Percentiles rank a stretch among this genome's conserved stretches.
These are phyloP conservation scores for Cicer judaicum DNA, from an alignment of 306 rosid genomes.

Conservation along the genomic window DNA sequence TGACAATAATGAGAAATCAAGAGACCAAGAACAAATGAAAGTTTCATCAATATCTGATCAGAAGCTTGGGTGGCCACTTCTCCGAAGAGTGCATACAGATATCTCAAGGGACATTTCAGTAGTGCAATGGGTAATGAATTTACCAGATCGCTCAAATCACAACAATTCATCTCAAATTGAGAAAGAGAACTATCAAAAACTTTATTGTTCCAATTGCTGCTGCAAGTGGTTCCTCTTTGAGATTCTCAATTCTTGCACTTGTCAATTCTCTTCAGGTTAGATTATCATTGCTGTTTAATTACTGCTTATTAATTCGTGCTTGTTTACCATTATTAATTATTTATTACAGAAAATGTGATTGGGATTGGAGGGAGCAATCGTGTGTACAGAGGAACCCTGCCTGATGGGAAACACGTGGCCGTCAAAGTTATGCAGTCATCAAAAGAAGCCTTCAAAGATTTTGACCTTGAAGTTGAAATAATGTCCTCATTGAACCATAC, in stretches of 20 bases:
- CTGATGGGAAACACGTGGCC: conserved; percentile 73
- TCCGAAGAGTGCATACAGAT: conserved; percentile 49
- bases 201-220: conserved; percentile 55
- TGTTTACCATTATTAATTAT: too few relatives aligned
- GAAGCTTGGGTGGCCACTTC: conserved; percentile 87
- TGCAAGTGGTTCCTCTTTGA: conserved; percentile 74
- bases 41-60: conserved; percentile 39
- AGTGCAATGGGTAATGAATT: conserved; percentile 88
- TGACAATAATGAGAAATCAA: conserved; percentile 52
- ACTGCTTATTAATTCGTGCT: too few relatives aligned
- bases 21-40: conserved; percentile 31
- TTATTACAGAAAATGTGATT: conserved; percentile 42
- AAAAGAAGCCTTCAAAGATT: conserved; percentile 62
- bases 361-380: conserved; percentile 78
- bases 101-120: conserved; percentile 68
- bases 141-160: conserved; percentile 76
- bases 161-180: conserved; percentile 31
- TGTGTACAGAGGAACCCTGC: conserved; percentile 73
- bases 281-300: neutral
- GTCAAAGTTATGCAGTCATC: conserved; percentile 67
- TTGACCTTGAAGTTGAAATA: conserved; percentile 62
- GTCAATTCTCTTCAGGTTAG: conserved; percentile 78
- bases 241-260: conserved; percentile 68
- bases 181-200: conserved; percentile 39
- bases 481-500: conserved; percentile 64